Evolutionary conservation across 2,329 filamentous ascomycete genomes (phyloP).

Genomic region (Trichophyton equinum): DNA sequence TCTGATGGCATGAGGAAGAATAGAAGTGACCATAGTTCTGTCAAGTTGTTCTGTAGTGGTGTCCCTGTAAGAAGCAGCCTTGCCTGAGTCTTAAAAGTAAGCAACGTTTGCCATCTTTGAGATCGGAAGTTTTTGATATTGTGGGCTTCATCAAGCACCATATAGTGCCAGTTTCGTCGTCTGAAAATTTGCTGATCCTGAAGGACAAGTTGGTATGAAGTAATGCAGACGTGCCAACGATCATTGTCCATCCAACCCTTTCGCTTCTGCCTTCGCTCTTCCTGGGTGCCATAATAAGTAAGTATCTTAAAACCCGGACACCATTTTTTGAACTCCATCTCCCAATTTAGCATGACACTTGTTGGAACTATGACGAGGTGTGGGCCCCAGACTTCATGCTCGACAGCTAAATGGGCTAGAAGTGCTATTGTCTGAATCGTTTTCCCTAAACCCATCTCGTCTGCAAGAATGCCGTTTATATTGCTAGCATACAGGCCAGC

Average conservation of each 20-base stretch:
- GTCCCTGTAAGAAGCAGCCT: conserved; percentile 85
- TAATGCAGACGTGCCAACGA: conserved; percentile 94
- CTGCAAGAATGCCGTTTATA: conserved; percentile 90
- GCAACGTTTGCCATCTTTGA: conserved; percentile 86
- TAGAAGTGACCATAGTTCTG: conserved; percentile 89
- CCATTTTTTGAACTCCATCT: conserved; percentile 99
- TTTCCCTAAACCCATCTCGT: conserved; percentile 97
- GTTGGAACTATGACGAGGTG: conserved; percentile 94
- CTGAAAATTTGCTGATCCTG: conserved; percentile 93
- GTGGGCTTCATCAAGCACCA: conserved; percentile 95
- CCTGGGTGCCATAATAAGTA: conserved; percentile 88
- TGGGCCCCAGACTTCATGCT: conserved; percentile 86
- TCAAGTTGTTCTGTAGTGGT: conserved; percentile 90
- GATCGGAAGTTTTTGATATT: conserved; percentile 99
- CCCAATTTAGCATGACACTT: conserved; percentile 98
- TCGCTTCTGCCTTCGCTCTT: conserved; percentile 82
- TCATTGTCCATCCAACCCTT: conserved; percentile 89
- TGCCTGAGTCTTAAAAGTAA: conserved; percentile 83
- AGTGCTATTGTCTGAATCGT: conserved; percentile 96
- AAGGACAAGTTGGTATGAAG: conserved; percentile 89
- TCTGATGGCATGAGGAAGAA: conserved; percentile 93
- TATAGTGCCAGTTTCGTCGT: conserved; percentile 87
- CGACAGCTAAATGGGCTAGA: conserved; percentile 79
- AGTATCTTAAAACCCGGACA: conserved; percentile 95
- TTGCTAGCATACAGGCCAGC: conserved; percentile 82